Evolutionary conservation across 768 basidiomycete genomes (phyloP).

Genomic region (Pulveroboletus sp.): DNA sequence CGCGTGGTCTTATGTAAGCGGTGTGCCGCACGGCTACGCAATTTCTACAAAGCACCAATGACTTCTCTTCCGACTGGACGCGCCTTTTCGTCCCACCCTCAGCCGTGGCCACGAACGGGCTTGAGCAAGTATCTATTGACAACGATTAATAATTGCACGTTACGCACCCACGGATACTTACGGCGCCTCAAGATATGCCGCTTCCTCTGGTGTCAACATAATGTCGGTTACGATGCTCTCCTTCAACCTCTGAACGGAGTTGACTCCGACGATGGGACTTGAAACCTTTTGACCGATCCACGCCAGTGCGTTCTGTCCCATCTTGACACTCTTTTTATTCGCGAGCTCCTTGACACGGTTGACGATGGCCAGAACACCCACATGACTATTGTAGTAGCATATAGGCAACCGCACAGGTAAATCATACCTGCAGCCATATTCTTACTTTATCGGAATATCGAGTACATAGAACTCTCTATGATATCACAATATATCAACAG

Average conservation of each 20-base stretch:
- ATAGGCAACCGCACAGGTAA: no score
- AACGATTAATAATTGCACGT: background rate
- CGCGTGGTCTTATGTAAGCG: no score
- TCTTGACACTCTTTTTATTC: constrained; percentile 35
- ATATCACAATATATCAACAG: no score
- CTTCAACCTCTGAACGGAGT: constrained; percentile 28
- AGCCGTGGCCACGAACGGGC: constrained; percentile 15
- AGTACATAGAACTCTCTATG: no score
- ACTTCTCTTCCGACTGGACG: no score
- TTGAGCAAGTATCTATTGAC: constrained; percentile 14
- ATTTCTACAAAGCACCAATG: no score
- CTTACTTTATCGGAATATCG: no score
- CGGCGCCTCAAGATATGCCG: constrained; percentile 25
- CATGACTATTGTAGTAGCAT: no score
- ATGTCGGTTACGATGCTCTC: constrained; percentile 12
- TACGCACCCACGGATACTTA: constrained; percentile 5
- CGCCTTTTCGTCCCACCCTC: background rate
- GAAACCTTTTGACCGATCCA: constrained; percentile 40
- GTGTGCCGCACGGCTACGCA: no score
- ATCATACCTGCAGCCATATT: no score
- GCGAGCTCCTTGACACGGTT: constrained; percentile 39
- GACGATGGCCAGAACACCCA: constrained; percentile 37
- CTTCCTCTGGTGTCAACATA: constrained; percentile 23
- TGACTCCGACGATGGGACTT: constrained; percentile 43
- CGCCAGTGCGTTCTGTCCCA: constrained; percentile 44